These are phyloP conservation scores for Tetragonia tetragonoides DNA, from an alignment of 148 eudicot species.

Conservation along the genomic window DNA sequence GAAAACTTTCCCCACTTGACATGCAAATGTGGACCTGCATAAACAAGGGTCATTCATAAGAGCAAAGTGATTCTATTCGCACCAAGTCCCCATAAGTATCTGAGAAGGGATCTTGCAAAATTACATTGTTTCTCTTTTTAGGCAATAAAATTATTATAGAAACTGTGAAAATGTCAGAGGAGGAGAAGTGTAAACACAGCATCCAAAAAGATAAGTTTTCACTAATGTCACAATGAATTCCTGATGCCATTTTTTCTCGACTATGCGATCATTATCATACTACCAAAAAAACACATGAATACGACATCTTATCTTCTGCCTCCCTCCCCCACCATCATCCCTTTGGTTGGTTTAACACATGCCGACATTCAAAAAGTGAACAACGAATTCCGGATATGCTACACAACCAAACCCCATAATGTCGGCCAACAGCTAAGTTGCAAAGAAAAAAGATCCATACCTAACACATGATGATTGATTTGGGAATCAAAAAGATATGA, in stretches of 20 bases:
- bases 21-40: slow-evolving; percentile 92
- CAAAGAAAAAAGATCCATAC: not conserved
- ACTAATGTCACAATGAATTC: too few relatives aligned
- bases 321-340: not conserved
- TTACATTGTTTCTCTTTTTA: not conserved
- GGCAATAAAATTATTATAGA: too few relatives aligned
- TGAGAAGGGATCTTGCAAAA: not conserved
- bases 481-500: not conserved
- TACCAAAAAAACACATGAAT: too few relatives aligned
- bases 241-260: too few relatives aligned
- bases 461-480: not conserved
- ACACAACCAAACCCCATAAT: not conserved
- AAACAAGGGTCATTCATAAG: not conserved
- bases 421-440: not conserved
- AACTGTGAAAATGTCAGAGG: too few relatives aligned
- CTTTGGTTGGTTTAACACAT: not conserved
- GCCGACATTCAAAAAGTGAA: not conserved
- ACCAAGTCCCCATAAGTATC: not conserved
- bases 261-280: too few relatives aligned
- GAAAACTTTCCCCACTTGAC: slow-evolving; percentile 86
- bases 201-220: not conserved
- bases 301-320: too few relatives aligned
- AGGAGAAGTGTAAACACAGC: too few relatives aligned
- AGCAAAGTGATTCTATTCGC: not conserved
- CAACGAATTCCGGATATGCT: too few relatives aligned